Evolutionary conservation across 2,329 filamentous ascomycete species (phyloP).

Genomic region (Cladosporium sp.): DNA sequence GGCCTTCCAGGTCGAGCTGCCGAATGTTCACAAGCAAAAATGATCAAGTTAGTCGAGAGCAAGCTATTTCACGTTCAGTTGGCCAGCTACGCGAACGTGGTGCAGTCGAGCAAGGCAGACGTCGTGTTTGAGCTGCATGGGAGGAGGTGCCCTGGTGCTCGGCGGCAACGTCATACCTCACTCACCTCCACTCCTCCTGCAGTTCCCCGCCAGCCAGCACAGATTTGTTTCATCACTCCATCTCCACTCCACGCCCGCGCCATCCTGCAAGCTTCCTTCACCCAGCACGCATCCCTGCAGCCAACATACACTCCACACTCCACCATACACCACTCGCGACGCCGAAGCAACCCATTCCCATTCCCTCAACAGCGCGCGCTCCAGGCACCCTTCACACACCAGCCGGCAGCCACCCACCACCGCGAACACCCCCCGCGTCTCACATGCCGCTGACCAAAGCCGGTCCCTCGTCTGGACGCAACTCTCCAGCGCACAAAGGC

Average conservation of each 20-base stretch:
- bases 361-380: too few relatives aligned
- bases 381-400: neutral
- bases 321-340: too few relatives aligned
- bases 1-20: neutral
- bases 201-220: neutral
- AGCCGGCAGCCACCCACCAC: neutral
- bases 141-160: neutral
- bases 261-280: neutral
- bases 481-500: conserved; percentile 8
- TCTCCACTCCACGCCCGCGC: neutral
- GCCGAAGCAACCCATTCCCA: too few relatives aligned
- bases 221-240: neutral
- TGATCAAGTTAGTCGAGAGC: neutral
- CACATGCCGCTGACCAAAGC: conserved; percentile 18
- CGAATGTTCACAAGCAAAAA: neutral
- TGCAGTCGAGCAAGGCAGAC: neutral
- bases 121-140: neutral
- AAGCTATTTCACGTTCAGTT: neutral
- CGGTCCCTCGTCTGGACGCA: conserved; percentile 14
- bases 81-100: neutral
- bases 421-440: neutral
- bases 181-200: neutral
- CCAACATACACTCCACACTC: neutral
- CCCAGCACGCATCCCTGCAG: neutral
- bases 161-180: conserved; percentile 2